These are phyloP conservation scores for Hypoxylon subgilvum DNA, from an alignment of 495 filamentous ascomycete species.

Conservation along the genomic window DNA sequence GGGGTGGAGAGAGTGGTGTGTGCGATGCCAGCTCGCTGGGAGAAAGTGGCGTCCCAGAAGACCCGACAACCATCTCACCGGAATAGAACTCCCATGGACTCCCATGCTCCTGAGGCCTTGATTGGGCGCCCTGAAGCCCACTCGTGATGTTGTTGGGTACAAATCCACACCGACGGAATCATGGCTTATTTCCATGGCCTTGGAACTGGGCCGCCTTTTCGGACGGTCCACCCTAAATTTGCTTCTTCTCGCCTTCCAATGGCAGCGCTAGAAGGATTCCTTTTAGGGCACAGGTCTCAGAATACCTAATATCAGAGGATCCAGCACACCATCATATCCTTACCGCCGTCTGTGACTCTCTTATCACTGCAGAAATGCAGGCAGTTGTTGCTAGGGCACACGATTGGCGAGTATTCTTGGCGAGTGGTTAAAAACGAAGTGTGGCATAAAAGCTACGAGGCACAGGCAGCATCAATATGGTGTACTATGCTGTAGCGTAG, in stretches of 20 bases:
- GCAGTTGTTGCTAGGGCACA: conserved; percentile 1
- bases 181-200: conserved; percentile 31
- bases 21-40: conserved; percentile 20
- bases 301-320: background rate
- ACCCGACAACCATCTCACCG: conserved; percentile 32
- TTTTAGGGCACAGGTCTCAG: conserved; percentile 12
- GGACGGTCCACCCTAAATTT: conserved; percentile 32
- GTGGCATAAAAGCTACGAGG: conserved; percentile 13
- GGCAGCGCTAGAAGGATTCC: conserved; percentile 29
- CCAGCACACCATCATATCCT: conserved; percentile 18
- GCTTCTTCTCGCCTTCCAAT: conserved; percentile 25
- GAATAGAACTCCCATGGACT: conserved; percentile 17
- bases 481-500: conserved; percentile 22
- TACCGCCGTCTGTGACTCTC: conserved; percentile 25
- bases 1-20: conserved; percentile 15
- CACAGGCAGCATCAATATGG: conserved; percentile 27
- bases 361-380: conserved; percentile 18
- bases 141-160: conserved; percentile 24
- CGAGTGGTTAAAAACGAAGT: conserved; percentile 6
- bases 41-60: conserved; percentile 19
- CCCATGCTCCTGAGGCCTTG: background rate
- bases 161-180: conserved; percentile 33
- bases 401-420: conserved; percentile 6
- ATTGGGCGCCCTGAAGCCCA: conserved; percentile 35
- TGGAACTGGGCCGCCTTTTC: conserved; percentile 31